Conservation (phyloP, 441 rosid genomes). For the Erodium moschatum region DNA sequence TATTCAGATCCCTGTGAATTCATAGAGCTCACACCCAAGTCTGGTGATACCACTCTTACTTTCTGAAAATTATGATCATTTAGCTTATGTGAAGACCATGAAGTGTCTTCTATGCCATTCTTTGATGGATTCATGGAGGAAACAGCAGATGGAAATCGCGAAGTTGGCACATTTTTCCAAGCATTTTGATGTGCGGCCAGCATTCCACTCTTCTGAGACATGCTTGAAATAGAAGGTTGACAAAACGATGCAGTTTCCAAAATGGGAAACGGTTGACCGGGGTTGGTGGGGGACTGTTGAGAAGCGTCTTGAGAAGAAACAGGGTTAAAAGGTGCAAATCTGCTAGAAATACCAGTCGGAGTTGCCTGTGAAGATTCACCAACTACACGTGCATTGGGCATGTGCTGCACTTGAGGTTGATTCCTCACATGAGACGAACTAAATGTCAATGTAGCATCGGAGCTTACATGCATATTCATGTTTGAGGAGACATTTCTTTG, state of each 20-base stretch:
- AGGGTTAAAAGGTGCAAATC: constrained; percentile 18
- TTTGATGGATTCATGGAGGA: constrained; percentile 28
- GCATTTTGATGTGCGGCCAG: constrained; percentile 30
- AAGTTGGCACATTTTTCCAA: constrained; percentile 35
- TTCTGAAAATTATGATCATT: constrained; percentile 31
- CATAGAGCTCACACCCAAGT: constrained; percentile 14
- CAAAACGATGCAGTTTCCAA: constrained; percentile 33
- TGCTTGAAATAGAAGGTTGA: constrained; percentile 31
- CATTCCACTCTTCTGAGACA: constrained; percentile 33
- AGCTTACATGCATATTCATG: too few relatives aligned
- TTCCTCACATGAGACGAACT: constrained; percentile 18
- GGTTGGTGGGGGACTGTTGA: constrained; percentile 22
- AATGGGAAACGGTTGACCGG: constrained; percentile 37
- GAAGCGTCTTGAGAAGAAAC: constrained; percentile 30
- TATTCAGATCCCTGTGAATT: constrained; percentile 16
- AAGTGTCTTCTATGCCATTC: constrained; percentile 31
- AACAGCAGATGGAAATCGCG: constrained; percentile 31
- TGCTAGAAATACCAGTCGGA: constrained; percentile 21
- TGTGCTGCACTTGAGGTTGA: constrained; percentile 34
- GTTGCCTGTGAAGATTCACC: constrained; percentile 31
- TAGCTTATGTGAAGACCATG: constrained; percentile 28
- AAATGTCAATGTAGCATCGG: too few relatives aligned
- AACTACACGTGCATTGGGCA: constrained; percentile 26
- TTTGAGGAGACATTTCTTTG: constrained; percentile 19
- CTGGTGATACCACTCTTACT: constrained; percentile 31